Evolutionary conservation across 2,329 filamentous ascomycete genomes (phyloP).

Genomic region (Alternaria brassicae): DNA sequence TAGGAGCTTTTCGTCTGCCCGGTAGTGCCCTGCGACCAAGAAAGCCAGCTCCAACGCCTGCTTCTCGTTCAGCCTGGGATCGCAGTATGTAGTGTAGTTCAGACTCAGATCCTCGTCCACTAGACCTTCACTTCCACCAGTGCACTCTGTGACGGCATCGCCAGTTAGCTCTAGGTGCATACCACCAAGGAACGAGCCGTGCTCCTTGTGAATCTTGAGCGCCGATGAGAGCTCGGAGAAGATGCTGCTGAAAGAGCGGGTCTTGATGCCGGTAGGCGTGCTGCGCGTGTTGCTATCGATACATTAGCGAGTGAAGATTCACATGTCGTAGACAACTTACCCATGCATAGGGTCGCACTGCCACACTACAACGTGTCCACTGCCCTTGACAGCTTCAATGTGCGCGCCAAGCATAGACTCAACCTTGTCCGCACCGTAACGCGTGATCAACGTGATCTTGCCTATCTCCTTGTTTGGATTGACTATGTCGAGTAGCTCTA

Average conservation of each 20-base stretch:
- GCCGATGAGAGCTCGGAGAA: conserved; percentile 85
- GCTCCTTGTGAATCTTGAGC: conserved; percentile 80
- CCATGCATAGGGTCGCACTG: conserved; percentile 99
- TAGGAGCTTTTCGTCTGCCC: conserved; percentile 51
- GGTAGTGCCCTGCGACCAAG: conserved; percentile 83
- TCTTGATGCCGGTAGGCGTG: conserved; percentile 84
- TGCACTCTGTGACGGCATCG: conserved; percentile 94
- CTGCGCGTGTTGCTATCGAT: conserved; percentile 62
- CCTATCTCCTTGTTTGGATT: conserved; percentile 84
- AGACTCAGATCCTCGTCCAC: conserved; percentile 86
- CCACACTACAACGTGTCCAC: conserved; percentile 83
- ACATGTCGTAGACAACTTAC: conserved; percentile 34
- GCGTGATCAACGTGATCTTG: conserved; percentile 95
- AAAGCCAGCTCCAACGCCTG: conserved; percentile 96
- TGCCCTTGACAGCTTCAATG: conserved; percentile 85
- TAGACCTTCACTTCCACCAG: conserved; percentile 86
- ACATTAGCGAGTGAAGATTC: conserved; percentile 14
- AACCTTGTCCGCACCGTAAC: conserved; percentile 85
- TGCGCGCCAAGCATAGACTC: conserved; percentile 77
- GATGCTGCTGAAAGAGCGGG: conserved; percentile 87
- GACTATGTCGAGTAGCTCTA: conserved; percentile 80
- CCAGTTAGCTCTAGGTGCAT: conserved; percentile 95
- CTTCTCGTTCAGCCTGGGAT: conserved; percentile 95
- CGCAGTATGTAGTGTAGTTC: conserved; percentile 96
- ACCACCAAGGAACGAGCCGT: conserved; percentile 87